Conservation (phyloP, 2,329 filamentous ascomycete genomes). For the Fusarium oligoseptatum region DNA sequence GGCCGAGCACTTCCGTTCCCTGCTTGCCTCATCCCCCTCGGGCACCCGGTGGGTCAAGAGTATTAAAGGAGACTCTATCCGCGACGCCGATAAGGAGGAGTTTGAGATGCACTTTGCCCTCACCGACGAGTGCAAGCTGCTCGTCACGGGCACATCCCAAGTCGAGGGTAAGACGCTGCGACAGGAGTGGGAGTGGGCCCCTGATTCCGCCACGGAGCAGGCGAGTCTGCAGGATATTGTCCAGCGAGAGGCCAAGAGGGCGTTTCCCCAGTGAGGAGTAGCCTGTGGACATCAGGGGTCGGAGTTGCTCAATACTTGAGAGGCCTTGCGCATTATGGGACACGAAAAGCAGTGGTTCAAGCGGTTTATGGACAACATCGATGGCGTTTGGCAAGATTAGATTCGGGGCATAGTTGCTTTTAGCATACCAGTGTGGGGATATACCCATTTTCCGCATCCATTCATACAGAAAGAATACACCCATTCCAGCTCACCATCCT, state of each 20-base stretch:
- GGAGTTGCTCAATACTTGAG: background rate
- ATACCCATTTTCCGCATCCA: background rate
- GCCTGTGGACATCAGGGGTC: background rate
- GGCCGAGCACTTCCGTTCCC: conserved; percentile 51
- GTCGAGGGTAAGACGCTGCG: conserved; percentile 26
- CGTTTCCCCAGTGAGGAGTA: conserved; percentile 31
- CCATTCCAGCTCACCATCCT: background rate
- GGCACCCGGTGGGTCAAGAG: conserved; percentile 47
- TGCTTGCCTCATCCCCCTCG: conserved; percentile 24
- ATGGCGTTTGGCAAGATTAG: conserved; percentile 10
- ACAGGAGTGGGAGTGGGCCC: conserved; percentile 51
- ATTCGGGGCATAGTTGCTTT: background rate
- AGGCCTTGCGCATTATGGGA: background rate
- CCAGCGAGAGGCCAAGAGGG: conserved; percentile 26
- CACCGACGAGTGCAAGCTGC: conserved; percentile 36
- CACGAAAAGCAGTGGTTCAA: background rate
- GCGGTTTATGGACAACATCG: background rate
- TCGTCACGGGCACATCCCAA: conserved; percentile 38
- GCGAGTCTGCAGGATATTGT: conserved; percentile 44
- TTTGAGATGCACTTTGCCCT: conserved; percentile 52
- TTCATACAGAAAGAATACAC: background rate
- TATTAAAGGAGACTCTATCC: conserved; percentile 51
- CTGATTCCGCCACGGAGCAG: conserved; percentile 25
- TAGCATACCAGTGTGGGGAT: background rate
- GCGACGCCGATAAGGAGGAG: conserved; percentile 44